A percentile compares a stretch with the other conserved stretches of the same genome.
Conservation (phyloP, 1,139 yeast species). For the Wickerhamomyces sp. region DNA sequence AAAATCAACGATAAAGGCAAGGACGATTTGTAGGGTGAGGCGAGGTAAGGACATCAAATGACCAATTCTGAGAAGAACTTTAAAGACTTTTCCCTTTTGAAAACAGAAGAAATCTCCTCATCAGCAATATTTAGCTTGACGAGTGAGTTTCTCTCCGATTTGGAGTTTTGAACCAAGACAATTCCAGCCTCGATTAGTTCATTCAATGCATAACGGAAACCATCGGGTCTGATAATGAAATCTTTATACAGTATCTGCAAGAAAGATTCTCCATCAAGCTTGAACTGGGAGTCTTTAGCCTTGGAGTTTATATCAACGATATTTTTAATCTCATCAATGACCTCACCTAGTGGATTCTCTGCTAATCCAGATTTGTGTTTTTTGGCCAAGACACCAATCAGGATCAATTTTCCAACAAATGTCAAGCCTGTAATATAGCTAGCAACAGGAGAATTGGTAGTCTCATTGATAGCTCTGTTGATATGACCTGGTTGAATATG, state of each 20-base stretch:
- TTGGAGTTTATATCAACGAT: conserved; percentile 34
- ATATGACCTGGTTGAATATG: conserved; percentile 67
- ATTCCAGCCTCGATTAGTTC: conserved; percentile 80
- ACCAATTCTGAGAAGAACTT: conserved; percentile 17
- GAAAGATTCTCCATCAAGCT: conserved; percentile 25
- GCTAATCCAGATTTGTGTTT: conserved; percentile 65
- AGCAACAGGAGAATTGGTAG: conserved; percentile 68
- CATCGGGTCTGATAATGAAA: conserved; percentile 31
- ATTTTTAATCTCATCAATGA: conserved; percentile 69
- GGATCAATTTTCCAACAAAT: conserved; percentile 63
- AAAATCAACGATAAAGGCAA: too few relatives aligned
- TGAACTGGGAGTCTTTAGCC: conserved; percentile 22
- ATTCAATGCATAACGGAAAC: conserved; percentile 49
- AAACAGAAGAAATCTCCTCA: conserved; percentile 59
- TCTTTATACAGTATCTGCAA: conserved; percentile 24
- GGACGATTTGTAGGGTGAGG: background rate
- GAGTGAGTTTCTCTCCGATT: conserved; percentile 62
- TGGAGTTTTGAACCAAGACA: conserved; percentile 53
- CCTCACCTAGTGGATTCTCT: conserved; percentile 69
- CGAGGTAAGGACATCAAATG: background rate
- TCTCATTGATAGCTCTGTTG: conserved; percentile 73
- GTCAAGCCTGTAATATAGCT: conserved; percentile 58
- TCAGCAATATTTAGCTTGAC: conserved; percentile 64
- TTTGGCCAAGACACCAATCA: conserved; percentile 62
- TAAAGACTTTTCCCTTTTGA: conserved; percentile 31